These are phyloP conservation scores for Limnanthes douglasii DNA, from an alignment of 345 rosid species.

Conservation along the genomic window DNA sequence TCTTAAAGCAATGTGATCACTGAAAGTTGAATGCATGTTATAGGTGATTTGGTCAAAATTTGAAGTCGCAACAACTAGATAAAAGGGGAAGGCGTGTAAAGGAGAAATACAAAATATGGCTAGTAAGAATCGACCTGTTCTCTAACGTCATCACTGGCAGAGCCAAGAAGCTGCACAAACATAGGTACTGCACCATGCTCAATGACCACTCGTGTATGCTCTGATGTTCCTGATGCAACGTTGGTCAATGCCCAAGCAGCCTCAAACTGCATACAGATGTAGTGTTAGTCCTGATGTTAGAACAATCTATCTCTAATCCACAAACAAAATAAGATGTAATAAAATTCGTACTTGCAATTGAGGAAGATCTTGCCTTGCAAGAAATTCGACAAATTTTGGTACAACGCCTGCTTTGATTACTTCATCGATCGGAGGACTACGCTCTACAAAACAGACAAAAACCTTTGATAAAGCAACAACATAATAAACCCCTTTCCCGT, in stretches of 20 bases:
- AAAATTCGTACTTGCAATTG: constrained; percentile 43
- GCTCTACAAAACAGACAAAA: constrained; percentile 29
- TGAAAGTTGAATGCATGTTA: too few species aligned
- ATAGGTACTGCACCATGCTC: constrained; percentile 70
- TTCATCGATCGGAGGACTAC: constrained; percentile 83
- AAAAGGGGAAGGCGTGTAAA: constrained; percentile 4
- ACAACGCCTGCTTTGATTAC: constrained; percentile 72
- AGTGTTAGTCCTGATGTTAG: constrained; percentile 5
- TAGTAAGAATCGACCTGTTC: constrained; percentile 47
- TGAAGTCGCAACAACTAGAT: too few species aligned
- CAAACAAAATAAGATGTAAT: constrained; percentile 7
- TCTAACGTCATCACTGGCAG: constrained; percentile 74
- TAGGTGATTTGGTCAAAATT: too few species aligned
- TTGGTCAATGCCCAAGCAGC: constrained; percentile 93
- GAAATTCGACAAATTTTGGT: constrained; percentile 71
- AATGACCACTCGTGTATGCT: constrained; percentile 68
- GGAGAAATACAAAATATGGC: constrained; percentile 3
- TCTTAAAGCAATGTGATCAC: too few species aligned
- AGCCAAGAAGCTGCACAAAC: constrained; percentile 69
- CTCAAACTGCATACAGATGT: constrained; percentile 41
- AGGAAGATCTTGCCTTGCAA: constrained; percentile 58
- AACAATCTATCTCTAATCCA: constrained; percentile 1
- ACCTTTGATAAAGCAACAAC: constrained; percentile 1
- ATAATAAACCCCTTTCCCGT: neutral
- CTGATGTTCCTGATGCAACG: constrained; percentile 84